Base-by-base conservation (phyloP, 805 yeast genomes). In the Wickerhamiella qilinensis region DNA sequence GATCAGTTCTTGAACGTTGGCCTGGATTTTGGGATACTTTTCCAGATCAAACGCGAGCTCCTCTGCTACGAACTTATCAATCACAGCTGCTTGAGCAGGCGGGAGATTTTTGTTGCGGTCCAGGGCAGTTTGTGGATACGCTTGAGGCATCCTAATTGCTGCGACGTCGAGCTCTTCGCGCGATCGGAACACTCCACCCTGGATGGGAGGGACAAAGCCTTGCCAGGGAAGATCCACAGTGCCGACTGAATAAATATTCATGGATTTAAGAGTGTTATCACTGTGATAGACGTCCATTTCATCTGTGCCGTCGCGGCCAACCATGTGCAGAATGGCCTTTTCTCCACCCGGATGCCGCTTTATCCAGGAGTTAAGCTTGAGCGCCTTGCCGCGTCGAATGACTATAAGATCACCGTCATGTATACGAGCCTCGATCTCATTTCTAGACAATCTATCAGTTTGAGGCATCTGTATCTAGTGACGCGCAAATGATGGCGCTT, bases 241-340 rank as follows among this genome's bases (percentile, higher is more conserved):
- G 1, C 94, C 95, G 12, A 84, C 67, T 40, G 61, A 68, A 69
- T 70, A 85, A 30, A 57, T 65, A n/a, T 53, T 50, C 55, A 81
- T 77, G 0, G 57, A 56, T 2, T 43, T 35, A 7, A 68, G 59
- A 0, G 91, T 70, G 36, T 71, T 78, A 11, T 65, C 71, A 33
- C 70, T 55, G 53, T 84, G 94, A 50, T 82, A 84, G 7, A 86
- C 85, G 38, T 75, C 69, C 81, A 84, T 83, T 55, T 85, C 94
- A 54, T 83, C 93, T 0, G 91, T 77, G 17, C 94, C 93, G 57
- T 84, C 94, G 40, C 88, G 61, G 2, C 95, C 95, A 3, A 84
- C 71, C 77, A 84, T 67, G 57, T 85, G 95, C 48, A 64, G 64
- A 5, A 85, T 75, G 2, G 93, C 86, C 51, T 73, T 79, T 42